Percentiles rank a stretch among this genome's conserved stretches.
Evolutionary conservation across 768 basidiomycete species (phyloP).

Genomic region (Pleurotus sapidus): DNA sequence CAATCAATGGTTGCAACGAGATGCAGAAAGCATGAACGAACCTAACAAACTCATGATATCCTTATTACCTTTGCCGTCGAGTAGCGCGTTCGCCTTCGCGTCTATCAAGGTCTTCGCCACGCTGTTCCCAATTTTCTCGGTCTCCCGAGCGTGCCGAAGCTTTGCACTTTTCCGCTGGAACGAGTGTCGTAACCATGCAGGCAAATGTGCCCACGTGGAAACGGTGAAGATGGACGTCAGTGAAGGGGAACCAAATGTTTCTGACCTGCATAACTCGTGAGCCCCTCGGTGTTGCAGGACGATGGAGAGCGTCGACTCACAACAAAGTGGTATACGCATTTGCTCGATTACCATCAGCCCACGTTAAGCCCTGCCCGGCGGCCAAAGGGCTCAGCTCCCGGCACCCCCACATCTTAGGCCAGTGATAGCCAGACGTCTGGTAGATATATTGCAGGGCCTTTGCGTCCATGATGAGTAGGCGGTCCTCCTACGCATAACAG

Average conservation of each 20-base stretch:
- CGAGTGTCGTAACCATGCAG: constrained; percentile 21
- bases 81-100: constrained; percentile 16
- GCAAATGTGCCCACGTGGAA: constrained; percentile 17
- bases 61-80: constrained; percentile 19
- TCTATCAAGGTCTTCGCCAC: constrained; percentile 22
- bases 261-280: constrained; percentile 5
- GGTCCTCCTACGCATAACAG: constrained; percentile 21
- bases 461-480: constrained; percentile 30
- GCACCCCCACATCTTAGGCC: constrained; percentile 23
- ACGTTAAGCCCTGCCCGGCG: constrained; percentile 7
- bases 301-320: constrained; percentile 17
- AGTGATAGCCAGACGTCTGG: constrained; percentile 25
- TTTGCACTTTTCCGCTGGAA: constrained; percentile 17
- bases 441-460: constrained; percentile 32
- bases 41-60: constrained; percentile 30
- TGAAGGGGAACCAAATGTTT: constrained; percentile 17
- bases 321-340: constrained; percentile 52
- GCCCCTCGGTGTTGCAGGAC: not conserved
- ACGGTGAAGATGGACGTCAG: constrained; percentile 16
- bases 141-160: constrained; percentile 15
- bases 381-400: constrained; percentile 16
- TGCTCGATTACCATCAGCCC: constrained; percentile 22
- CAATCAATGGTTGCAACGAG: not conserved
- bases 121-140: constrained; percentile 11
- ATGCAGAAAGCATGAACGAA: constrained; percentile 5